Base-by-base conservation (phyloP, 2,329 filamentous ascomycete species). In the Zalaria obscura region DNA sequence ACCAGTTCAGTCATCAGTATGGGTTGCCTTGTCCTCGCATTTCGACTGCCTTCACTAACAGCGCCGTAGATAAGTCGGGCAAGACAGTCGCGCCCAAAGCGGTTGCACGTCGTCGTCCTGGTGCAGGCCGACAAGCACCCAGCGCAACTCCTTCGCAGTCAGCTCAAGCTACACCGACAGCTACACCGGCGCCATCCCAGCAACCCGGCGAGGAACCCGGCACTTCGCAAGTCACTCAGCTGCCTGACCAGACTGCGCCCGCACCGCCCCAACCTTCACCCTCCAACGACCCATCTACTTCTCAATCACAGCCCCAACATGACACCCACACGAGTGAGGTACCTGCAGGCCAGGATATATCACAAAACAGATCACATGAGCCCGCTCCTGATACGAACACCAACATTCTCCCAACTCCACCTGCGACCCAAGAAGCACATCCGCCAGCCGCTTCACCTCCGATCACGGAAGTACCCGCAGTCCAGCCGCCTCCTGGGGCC, bases 1-100 rank as follows among this genome's bases (percentile, higher is more conserved):
- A 72, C 70, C 45, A 72, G 68, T 51, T 74, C 71, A 41, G 69
- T 66, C 35, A 70, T 73, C 47, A 70, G 67, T 68, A 57, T 52
- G 62, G 41, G 5, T 26, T 36, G 36, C 35, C 36, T 33, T 39
- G 48, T 36, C 41, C 45, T 27, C 31, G 28, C 41, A 42, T 25
- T 39, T 48, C 40, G 44, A 48, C 40, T 47, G 42, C 45, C 27
- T 43, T 37, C 48, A 34, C 43, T 46, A 25, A 49, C 31, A 26
- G 27, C 35, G 25, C 11, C 18, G 43, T 43, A 58, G 61, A 64
- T 46, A 61, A 62, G 43, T 61, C 63, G 11, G 63, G 62, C 53
- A 69, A 65, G 50, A 67, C 65, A 50, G 63, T 68, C 44, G 65
- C 64, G 4, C 68, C 68, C 33, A 70, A 69, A 48, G 64, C 59